A percentile compares a stretch with the other conserved stretches of the same genome.
Conservation (phyloP, 495 filamentous ascomycete species). For the Penicillium soppii region DNA sequence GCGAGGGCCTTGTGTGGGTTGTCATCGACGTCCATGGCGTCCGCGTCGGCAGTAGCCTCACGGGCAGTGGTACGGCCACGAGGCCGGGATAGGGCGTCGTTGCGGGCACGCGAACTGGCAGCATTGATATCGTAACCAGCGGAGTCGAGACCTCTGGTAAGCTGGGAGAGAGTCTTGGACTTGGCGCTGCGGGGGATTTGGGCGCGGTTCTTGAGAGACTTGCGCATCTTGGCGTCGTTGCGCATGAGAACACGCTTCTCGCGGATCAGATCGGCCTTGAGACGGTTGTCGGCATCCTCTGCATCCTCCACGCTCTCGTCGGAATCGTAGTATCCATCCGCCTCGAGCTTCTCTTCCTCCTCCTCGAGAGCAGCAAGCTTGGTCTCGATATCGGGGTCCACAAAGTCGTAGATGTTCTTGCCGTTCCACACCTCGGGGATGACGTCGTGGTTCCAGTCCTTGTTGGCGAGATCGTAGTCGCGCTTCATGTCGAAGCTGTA, state of each 20-base stretch:
- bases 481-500: slow-evolving; percentile 89
- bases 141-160: slow-evolving; percentile 79
- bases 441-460: slow-evolving; percentile 93
- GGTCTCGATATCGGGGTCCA: slow-evolving; percentile 93
- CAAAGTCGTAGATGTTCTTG: slow-evolving; percentile 94
- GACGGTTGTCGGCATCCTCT: slow-evolving; percentile 78
- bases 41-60: slow-evolving; percentile 60
- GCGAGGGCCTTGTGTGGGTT: slow-evolving; percentile 58
- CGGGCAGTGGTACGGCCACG: slow-evolving; percentile 57
- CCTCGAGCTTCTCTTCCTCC: slow-evolving; percentile 88
- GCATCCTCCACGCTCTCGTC: slow-evolving; percentile 71
- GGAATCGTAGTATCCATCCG: slow-evolving; percentile 76
- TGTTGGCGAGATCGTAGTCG: slow-evolving; percentile 79
- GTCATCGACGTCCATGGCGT: slow-evolving; percentile 94
- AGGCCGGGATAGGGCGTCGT: slow-evolving; percentile 50
- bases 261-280: slow-evolving; percentile 92
- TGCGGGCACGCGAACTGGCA: slow-evolving; percentile 69
- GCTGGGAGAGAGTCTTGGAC: slow-evolving; percentile 74
- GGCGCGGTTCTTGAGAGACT: slow-evolving; percentile 93
- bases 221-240: slow-evolving; percentile 88
- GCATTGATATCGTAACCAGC: slow-evolving; percentile 80
- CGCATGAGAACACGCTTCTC: slow-evolving; percentile 86
- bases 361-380: slow-evolving; percentile 89
- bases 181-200: slow-evolving; percentile 76
- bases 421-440: slow-evolving; percentile 91